Percentiles rank a stretch among this genome's conserved stretches.
phyloP scores from a whole-genome alignment of 257 asterid genomes.

The Plantago major region DNA sequence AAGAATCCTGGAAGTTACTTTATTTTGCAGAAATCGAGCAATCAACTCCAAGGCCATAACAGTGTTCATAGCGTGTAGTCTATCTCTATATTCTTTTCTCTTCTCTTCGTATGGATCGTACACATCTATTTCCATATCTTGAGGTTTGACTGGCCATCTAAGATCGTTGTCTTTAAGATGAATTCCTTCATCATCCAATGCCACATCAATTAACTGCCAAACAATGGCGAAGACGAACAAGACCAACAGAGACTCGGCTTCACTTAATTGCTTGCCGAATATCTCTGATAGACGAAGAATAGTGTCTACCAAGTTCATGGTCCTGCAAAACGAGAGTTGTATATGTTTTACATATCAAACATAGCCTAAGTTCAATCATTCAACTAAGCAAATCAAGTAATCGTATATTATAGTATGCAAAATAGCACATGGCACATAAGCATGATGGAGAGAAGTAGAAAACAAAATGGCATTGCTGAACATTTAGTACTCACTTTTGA shows the following conservation, averaged over 20 bases:
- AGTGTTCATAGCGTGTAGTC: conserved; percentile 50
- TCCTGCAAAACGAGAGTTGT: conserved; percentile 44
- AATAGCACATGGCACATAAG: neutral
- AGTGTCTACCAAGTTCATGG: conserved; percentile 46
- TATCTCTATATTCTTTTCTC: conserved; percentile 46
- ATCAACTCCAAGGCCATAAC: conserved; percentile 66
- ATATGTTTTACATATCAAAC: conserved; percentile 15
- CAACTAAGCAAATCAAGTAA: neutral
- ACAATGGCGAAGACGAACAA: conserved; percentile 58
- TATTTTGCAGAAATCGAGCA: conserved; percentile 60
- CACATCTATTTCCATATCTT: conserved; percentile 69
- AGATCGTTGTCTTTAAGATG: conserved; percentile 57
- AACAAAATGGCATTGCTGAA: neutral
- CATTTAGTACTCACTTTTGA: conserved; percentile 55
- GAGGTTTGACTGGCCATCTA: conserved; percentile 59
- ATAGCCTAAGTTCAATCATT: no score
- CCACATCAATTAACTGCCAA: conserved; percentile 81
- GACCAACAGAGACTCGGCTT: conserved; percentile 57
- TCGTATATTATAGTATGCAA: neutral
- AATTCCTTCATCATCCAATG: conserved; percentile 86
- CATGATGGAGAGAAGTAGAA: neutral
- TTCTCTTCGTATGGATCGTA: conserved; percentile 35
- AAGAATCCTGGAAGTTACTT: conserved; percentile 84
- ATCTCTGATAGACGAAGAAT: conserved; percentile 47
- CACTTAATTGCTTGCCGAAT: conserved; percentile 48